Percentiles rank a stretch among this genome's conserved stretches.
phyloP scores from a whole-genome alignment of 345 rosid species.

The Salix purpurea region DNA sequence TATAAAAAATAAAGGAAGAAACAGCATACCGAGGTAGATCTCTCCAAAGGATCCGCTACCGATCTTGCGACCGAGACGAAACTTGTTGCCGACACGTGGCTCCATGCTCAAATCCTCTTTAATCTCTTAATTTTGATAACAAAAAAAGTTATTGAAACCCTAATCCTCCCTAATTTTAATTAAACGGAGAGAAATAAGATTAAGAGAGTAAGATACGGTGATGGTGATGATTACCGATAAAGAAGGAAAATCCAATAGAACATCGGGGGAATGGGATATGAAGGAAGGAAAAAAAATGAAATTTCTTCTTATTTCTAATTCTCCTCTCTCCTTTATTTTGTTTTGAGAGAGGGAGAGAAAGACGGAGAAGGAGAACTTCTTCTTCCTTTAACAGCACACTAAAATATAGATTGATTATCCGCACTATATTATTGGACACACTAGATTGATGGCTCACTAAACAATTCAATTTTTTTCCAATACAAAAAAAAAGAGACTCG shows the following conservation, averaged over 20 bases:
- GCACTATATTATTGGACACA: too few relatives aligned
- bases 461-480: too few relatives aligned
- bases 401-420: too few relatives aligned
- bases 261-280: too few relatives aligned
- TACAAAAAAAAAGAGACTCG: too few relatives aligned
- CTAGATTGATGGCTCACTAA: too few relatives aligned
- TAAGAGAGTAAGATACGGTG: not conserved
- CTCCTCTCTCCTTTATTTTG: not conserved
- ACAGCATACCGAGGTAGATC: conserved; percentile 79
- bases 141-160: not conserved
- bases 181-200: not conserved
- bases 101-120: conserved; percentile 42
- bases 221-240: too few relatives aligned
- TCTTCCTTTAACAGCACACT: too few relatives aligned
- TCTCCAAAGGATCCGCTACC: conserved; percentile 99
- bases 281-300: too few relatives aligned
- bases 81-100: conserved; percentile 82
- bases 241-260: too few relatives aligned
- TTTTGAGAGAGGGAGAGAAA: not conserved
- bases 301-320: too few relatives aligned
- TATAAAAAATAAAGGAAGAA: not conserved
- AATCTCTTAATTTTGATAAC: not conserved
- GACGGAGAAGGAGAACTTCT: not conserved
- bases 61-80: conserved; percentile 87
- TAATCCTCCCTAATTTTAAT: not conserved